Evolutionary conservation across 2,329 filamentous ascomycete species (phyloP).

Genomic region (Aspergillus sp.): DNA sequence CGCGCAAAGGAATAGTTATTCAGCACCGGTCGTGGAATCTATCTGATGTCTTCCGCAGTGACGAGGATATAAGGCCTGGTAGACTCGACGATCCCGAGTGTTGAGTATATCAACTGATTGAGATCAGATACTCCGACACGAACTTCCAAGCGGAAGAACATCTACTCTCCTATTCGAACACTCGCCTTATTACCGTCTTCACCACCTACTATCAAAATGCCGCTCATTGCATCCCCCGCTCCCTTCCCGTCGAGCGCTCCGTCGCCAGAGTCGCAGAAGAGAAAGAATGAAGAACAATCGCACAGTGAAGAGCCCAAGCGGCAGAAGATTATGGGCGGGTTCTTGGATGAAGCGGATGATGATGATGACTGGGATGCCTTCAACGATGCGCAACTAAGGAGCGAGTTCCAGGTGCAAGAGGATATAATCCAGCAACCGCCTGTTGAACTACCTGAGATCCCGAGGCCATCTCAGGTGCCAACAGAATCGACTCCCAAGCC

Average conservation of each 20-base stretch:
- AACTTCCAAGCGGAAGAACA: constrained; percentile 14
- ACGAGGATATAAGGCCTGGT: constrained; percentile 44
- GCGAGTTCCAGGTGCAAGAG: constrained; percentile 34
- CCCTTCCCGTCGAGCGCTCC: constrained; percentile 41
- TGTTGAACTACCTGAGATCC: constrained; percentile 20
- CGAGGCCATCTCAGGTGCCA: constrained; percentile 10
- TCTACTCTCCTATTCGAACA: constrained; percentile 14
- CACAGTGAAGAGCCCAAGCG: constrained; percentile 40
- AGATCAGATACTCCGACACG: constrained; percentile 43
- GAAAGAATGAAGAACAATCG: constrained; percentile 38
- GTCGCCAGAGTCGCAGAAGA: constrained; percentile 42
- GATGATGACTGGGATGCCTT: constrained; percentile 37
- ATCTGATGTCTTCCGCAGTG: constrained; percentile 46
- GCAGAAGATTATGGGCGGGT: constrained; percentile 44
- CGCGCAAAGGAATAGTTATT: constrained; percentile 43
- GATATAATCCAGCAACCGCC: constrained; percentile 20
- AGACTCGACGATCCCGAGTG: constrained; percentile 3
- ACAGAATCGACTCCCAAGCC: background rate
- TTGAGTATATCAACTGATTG: constrained; percentile 1
- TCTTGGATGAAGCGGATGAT: constrained; percentile 46
- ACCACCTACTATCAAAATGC: constrained; percentile 39
- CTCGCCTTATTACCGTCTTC: constrained; percentile 34
- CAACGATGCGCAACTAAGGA: constrained; percentile 32
- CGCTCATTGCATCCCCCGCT: constrained; percentile 46
- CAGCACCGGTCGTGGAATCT: constrained; percentile 47